These are phyloP conservation scores for Penicillium sp. DNA, from an alignment of 2,329 filamentous ascomycete species.

Conservation along the genomic window DNA sequence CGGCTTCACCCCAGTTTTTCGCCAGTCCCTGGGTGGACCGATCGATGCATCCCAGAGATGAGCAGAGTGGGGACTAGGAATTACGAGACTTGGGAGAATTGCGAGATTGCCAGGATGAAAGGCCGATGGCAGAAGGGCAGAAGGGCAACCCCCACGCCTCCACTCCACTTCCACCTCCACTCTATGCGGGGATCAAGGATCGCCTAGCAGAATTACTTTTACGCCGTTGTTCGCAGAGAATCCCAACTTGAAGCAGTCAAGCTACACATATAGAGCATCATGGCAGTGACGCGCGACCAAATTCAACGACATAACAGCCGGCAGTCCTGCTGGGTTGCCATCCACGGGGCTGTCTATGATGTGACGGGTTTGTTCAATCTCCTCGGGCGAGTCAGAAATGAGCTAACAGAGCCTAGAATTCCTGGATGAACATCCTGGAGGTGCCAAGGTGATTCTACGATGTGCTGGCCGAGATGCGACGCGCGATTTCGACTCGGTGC, in stretches of 20 bases:
- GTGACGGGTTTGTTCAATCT: slow-evolving; percentile 39
- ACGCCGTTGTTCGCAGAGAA: not conserved
- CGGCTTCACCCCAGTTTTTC: too few relatives aligned
- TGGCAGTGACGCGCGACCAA: slow-evolving; percentile 51
- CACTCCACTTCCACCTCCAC: slow-evolving; percentile 6
- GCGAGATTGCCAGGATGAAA: too few relatives aligned
- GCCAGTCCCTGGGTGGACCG: too few relatives aligned
- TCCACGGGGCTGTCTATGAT: slow-evolving; percentile 58
- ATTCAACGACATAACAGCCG: slow-evolving; percentile 54
- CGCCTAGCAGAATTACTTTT: not conserved
- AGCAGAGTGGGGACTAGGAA: too few relatives aligned
- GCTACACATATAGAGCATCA: not conserved
- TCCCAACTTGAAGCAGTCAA: not conserved
- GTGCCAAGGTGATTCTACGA: slow-evolving; percentile 37
- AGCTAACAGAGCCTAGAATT: slow-evolving; percentile 31
- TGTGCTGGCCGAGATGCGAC: slow-evolving; percentile 42
- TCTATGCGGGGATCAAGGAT: not conserved
- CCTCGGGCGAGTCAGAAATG: too few relatives aligned
- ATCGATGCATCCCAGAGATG: too few relatives aligned
- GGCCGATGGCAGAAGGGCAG: too few relatives aligned
- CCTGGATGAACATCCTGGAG: slow-evolving; percentile 38
- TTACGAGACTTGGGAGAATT: too few relatives aligned
- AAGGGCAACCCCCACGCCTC: slow-evolving; percentile 14
- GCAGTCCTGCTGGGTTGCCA: slow-evolving; percentile 57
- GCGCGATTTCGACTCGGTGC: slow-evolving; percentile 40